These are phyloP conservation scores for Eustoma russellianum DNA, from an alignment of 257 asterid genomes.

Conservation along the genomic window DNA sequence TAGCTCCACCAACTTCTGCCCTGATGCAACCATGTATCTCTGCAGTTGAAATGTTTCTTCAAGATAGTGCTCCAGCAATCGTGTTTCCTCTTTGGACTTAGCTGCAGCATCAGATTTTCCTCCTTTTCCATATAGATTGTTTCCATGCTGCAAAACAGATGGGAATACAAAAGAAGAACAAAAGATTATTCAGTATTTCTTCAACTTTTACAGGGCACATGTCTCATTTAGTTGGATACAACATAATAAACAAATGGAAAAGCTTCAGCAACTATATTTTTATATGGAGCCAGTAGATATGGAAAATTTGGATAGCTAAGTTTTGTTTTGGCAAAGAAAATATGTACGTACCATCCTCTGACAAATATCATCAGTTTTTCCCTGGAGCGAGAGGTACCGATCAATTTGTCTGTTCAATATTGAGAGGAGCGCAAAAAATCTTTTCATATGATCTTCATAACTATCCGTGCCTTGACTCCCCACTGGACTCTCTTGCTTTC, in stretches of 20 bases:
- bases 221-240: too few species aligned
- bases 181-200: background rate
- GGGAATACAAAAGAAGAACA: background rate
- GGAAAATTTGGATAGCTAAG: background rate
- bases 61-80: conserved; percentile 61
- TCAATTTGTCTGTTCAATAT: conserved; percentile 63
- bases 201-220: background rate
- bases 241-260: background rate
- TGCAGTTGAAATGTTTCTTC: conserved; percentile 91
- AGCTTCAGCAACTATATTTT: background rate
- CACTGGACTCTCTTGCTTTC: conserved; percentile 50
- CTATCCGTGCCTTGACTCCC: conserved; percentile 20
- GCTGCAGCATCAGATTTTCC: conserved; percentile 29
- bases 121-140: conserved; percentile 25
- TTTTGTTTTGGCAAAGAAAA: background rate
- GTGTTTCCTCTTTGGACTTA: conserved; percentile 61
- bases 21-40: conserved; percentile 82
- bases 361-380: conserved; percentile 68
- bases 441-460: conserved; percentile 21
- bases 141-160: conserved; percentile 48
- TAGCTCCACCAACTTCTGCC: conserved; percentile 68
- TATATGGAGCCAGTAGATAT: background rate
- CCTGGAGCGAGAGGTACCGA: conserved; percentile 80
- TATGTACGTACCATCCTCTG: conserved; percentile 54
- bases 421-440: conserved; percentile 38